Conservation (phyloP, 805 yeast genomes). For the Schizosaccharomyces octosporus region DNA sequence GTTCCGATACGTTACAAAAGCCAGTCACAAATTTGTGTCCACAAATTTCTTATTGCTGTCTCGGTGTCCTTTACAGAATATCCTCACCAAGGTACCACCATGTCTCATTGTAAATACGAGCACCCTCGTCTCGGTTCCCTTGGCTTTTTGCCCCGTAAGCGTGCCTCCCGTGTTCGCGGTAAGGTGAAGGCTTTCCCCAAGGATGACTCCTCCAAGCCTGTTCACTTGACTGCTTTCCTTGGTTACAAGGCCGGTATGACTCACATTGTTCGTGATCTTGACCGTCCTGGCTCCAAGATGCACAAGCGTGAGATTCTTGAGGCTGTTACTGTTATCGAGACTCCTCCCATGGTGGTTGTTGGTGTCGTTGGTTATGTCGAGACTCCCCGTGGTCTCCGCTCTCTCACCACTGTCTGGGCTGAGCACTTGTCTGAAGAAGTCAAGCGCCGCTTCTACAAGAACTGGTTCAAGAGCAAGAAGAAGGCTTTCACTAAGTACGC, state of each 20-base stretch:
- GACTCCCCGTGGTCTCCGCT: constrained; percentile 99
- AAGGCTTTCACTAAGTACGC: constrained; percentile 99
- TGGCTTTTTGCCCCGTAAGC: constrained; percentile 98
- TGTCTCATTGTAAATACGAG: constrained; percentile 99
- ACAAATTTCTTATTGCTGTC: not conserved
- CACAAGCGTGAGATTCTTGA: constrained; percentile 99
- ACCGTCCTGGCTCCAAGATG: constrained; percentile 99
- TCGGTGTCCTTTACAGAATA: not conserved
- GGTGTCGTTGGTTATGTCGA: constrained; percentile 99
- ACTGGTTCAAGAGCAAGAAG: constrained; percentile 99
- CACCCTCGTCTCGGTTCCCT: constrained; percentile 99
- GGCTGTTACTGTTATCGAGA: constrained; percentile 97
- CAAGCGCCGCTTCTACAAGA: constrained; percentile 99
- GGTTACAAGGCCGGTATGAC: constrained; percentile 91
- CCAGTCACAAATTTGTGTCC: not conserved
- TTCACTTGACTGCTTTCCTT: constrained; percentile 95
- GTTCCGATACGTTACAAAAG: not conserved
- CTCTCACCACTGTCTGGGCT: constrained; percentile 99
- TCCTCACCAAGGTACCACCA: constrained; percentile 11
- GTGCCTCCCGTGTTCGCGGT: constrained; percentile 96
- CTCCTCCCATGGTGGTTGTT: constrained; percentile 95
- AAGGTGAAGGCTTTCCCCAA: constrained; percentile 98
- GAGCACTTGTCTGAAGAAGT: constrained; percentile 98
- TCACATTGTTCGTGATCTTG: constrained; percentile 98
- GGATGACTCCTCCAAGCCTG: constrained; percentile 94